Conservation (phyloP, 306 rosid species). For the Casuarina cunninghamiana region DNA sequence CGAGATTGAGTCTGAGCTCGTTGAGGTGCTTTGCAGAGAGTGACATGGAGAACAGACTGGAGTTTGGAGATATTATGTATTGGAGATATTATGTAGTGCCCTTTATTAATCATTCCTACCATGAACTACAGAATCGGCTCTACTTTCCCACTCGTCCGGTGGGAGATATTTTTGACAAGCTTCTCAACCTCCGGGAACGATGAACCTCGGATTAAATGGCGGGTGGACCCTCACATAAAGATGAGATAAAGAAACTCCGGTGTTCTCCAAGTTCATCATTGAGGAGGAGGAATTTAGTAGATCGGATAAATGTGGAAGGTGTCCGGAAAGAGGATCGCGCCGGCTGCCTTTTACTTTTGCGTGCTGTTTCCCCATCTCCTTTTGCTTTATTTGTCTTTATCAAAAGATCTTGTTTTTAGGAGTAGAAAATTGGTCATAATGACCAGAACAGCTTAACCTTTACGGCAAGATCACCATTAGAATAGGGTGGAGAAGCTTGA, state of each 20-base stretch:
- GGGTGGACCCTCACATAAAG: conserved; percentile 32
- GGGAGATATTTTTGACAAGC: conserved; percentile 1
- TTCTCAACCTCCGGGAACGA: neutral
- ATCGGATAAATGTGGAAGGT: conserved; percentile 1
- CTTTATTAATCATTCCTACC: neutral
- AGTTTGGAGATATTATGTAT: neutral
- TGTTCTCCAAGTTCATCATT: conserved; percentile 21
- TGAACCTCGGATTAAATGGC: conserved; percentile 33
- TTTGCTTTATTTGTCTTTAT: neutral
- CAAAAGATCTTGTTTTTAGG: neutral
- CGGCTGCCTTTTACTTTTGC: neutral
- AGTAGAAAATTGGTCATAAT: no score
- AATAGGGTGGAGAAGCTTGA: neutral
- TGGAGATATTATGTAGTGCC: conserved; percentile 15
- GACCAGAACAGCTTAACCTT: no score
- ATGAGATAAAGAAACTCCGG: conserved; percentile 13
- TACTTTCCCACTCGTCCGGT: conserved; percentile 4
- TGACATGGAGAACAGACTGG: neutral
- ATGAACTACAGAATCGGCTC: neutral
- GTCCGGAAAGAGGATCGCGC: neutral
- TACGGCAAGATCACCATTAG: no score
- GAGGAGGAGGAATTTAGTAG: conserved; percentile 9
- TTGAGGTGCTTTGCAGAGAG: neutral
- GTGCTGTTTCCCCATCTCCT: neutral
- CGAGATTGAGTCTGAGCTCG: neutral